Percentiles rank a stretch among this genome's conserved stretches.
Evolutionary conservation across 495 filamentous ascomycete species (phyloP).

Genomic region (Geoglossum glabrum): DNA sequence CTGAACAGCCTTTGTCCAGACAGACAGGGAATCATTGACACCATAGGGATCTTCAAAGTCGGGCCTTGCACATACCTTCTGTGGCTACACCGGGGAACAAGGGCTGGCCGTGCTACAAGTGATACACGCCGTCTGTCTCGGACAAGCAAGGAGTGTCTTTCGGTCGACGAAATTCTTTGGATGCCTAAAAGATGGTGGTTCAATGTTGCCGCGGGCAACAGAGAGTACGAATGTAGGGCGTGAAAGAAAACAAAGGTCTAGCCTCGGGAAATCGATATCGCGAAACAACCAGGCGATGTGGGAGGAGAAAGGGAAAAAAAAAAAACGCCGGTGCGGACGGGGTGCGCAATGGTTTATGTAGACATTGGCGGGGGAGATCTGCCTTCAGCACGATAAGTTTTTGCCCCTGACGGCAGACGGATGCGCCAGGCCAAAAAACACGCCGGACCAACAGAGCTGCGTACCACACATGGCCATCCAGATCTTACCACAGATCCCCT

Average conservation of each 20-base stretch:
- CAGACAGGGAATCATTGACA: too few relatives aligned
- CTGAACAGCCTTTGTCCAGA: too few relatives aligned
- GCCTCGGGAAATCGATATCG: not conserved
- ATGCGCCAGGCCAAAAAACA: not conserved
- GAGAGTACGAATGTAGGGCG: not conserved
- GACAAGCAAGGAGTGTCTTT: not conserved
- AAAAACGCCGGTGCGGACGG: not conserved
- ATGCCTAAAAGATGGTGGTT: not conserved
- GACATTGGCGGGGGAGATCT: not conserved
- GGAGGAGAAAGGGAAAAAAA: not conserved
- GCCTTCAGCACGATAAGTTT: not conserved
- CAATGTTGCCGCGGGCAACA: not conserved
- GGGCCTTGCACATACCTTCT: not conserved
- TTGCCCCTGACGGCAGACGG: not conserved
- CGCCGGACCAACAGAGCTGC: not conserved
- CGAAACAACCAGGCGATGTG: not conserved
- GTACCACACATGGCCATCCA: not conserved
- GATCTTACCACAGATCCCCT: not conserved
- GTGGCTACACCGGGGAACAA: not conserved
- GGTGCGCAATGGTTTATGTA: not conserved
- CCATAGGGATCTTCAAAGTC: too few relatives aligned
- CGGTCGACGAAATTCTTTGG: conserved; percentile 1
- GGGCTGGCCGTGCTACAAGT: not conserved
- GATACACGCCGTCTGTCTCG: not conserved
- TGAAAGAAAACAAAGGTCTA: not conserved